Percentiles rank a stretch among this genome's conserved stretches.
These are phyloP conservation scores for Fermentozyma sake DNA, from an alignment of 1,139 yeast genomes.

Conservation along the genomic window DNA sequence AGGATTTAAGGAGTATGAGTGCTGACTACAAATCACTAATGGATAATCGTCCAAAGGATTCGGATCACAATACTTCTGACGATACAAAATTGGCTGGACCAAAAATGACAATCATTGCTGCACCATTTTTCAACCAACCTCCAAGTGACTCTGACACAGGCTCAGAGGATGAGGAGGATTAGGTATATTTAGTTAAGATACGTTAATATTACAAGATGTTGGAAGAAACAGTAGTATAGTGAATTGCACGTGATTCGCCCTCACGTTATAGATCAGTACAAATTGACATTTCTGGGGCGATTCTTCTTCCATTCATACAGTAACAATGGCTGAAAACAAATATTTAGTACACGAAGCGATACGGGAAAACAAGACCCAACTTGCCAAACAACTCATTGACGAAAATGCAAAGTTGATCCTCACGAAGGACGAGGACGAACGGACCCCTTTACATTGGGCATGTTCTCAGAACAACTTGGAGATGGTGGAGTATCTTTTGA, in stretches of 20 bases:
- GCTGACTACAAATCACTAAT: background rate
- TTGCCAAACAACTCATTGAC: constrained; percentile 45
- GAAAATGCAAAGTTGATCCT: constrained; percentile 45
- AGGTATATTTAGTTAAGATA: no score
- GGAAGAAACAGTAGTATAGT: no score
- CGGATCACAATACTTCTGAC: background rate
- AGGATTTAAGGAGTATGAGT: no score
- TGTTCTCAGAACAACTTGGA: constrained; percentile 57
- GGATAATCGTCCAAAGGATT: background rate
- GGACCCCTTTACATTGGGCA: constrained; percentile 92
- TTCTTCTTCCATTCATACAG: no score
- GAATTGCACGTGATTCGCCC: no score
- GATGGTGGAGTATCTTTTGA: constrained; percentile 48
- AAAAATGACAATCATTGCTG: constrained; percentile 29
- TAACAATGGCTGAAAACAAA: no score
- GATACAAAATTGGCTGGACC: constrained; percentile 4
- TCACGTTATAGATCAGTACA: no score
- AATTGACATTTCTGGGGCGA: no score
- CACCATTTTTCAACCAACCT: constrained; percentile 38
- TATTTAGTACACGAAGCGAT: constrained; percentile 62
- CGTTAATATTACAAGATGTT: no score
- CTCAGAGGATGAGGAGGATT: constrained; percentile 16
- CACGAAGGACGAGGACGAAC: constrained; percentile 61
- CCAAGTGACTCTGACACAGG: constrained; percentile 39
- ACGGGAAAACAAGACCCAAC: constrained; percentile 46